Base-by-base conservation (phyloP, 352 stramenopile genomes). In the Pythium sp. region DNA sequence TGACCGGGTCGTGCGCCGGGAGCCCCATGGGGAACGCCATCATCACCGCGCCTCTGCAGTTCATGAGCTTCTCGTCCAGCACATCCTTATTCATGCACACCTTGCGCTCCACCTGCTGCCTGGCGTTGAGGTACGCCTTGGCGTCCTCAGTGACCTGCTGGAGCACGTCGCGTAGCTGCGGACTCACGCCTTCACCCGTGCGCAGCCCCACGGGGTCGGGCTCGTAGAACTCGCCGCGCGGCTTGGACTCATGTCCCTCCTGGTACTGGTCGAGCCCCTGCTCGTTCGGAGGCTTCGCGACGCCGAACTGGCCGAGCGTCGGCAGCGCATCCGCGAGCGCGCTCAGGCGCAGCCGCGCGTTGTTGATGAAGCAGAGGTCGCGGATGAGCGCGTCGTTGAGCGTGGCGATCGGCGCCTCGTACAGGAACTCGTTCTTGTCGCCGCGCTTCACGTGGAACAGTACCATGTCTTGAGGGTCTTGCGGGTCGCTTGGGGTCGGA, bases 1-100 rank as follows among this genome's bases (percentile, higher is more conserved):
- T 81, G 26, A 98, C 82, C 5, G 91, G 79, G 76, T 99, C 95
- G 74, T 92, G 91, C 28, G 85, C 72, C 20, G 97, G 94, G 18
- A 99, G 78, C 0, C 95, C 97, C 91, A 97, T 98, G 8, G 97
- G 97, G 73, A 97, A 99, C n/a, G 92, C 92, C 81, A 97, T 97
- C 64, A 83, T 96, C 36, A 98, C 90, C 9, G 93, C 93, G 22
- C 91, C 93, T 6, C 91, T 79, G 47, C 98, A 93, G 72, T 95
- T 97, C 65, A 92, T 81, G 49, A 99, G 81, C 73, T 98, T 98
- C 68, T 99, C 94, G 32, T 94, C 61, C 22, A 99, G 75, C 14
- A 81, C 75, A 6, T 73, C 73, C 53, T 85, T 70, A 24, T 77
- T 84, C 36, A 94, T 75, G 41, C 74, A 72, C 30, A 93, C 71